A percentile compares a stretch with the other conserved stretches of the same genome.
Evolutionary conservation across 169 alveolate species (phyloP).

Genomic region (Plasmodium gallinaceum): DNA sequence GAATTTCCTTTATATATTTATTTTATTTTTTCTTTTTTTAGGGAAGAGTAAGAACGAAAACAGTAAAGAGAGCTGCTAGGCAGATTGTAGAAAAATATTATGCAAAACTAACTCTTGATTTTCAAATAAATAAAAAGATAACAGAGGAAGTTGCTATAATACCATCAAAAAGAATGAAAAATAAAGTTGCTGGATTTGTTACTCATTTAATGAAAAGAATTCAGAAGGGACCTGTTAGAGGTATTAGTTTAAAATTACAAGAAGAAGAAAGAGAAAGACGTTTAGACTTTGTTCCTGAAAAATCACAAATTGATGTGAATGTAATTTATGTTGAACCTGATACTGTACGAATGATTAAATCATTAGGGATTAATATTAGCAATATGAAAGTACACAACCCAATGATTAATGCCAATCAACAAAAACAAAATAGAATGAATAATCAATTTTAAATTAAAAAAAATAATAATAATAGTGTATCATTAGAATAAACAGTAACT

Average conservation of each 20-base stretch:
- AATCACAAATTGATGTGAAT: constrained; percentile 93
- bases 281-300: constrained; percentile 98
- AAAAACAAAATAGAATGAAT: constrained; percentile 73
- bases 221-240: constrained; percentile 99
- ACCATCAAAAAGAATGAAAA: constrained; percentile 98
- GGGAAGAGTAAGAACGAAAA: constrained; percentile 99
- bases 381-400: constrained; percentile 83
- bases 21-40: constrained; percentile 36
- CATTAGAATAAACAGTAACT: too few relatives aligned
- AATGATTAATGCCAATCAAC: constrained; percentile 67
- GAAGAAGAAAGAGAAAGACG: constrained; percentile 99
- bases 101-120: constrained; percentile 96
- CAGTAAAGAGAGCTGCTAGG: constrained; percentile 99
- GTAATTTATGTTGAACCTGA: constrained; percentile 91
- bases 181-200: constrained; percentile 98
- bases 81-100: constrained; percentile 98
- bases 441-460: constrained; percentile 21
- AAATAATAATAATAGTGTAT: neutral
- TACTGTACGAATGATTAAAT: constrained; percentile 91
- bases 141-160: constrained; percentile 99
- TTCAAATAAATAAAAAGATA: constrained; percentile 99
- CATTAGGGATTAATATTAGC: constrained; percentile 87
- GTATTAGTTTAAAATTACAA: constrained; percentile 99
- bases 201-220: constrained; percentile 96
- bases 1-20: neutral